phyloP scores from a whole-genome alignment of 2,329 filamentous ascomycete species.

The Endocalyx cinctus region DNA sequence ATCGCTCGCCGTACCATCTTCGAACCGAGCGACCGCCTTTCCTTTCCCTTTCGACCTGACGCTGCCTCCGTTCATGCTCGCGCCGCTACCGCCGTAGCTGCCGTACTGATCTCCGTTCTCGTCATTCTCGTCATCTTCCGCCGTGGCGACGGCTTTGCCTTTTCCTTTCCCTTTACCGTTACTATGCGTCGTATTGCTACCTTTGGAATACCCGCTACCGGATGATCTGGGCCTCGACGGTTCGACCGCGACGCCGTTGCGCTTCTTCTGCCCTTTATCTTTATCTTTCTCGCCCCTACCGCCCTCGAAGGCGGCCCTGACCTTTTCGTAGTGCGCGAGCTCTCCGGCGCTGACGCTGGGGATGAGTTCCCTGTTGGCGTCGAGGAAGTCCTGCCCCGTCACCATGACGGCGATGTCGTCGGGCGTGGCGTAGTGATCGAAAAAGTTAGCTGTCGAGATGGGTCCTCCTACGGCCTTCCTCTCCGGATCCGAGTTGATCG shows the following conservation, averaged over 20 bases:
- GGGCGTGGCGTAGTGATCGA: conserved; percentile 81
- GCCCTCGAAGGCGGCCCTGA: conserved; percentile 79
- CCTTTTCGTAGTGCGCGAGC: conserved; percentile 82
- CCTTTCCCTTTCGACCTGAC: conserved; percentile 49
- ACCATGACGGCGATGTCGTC: conserved; percentile 86
- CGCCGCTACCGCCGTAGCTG: conserved; percentile 22
- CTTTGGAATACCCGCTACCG: conserved; percentile 2
- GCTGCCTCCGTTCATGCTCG: conserved; percentile 20
- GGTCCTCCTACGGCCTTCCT: conserved; percentile 38
- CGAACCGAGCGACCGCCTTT: conserved; percentile 48
- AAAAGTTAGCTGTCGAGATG: conserved; percentile 88
- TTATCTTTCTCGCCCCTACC: conserved; percentile 41
- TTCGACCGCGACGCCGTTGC: no score
- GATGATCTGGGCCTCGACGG: conserved; percentile 18
- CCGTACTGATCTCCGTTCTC: conserved; percentile 22
- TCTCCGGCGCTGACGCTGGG: conserved; percentile 91
- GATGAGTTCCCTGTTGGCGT: conserved; percentile 80
- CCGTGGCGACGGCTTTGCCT: conserved; percentile 30
- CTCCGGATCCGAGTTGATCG: conserved; percentile 53
- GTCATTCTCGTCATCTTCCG: conserved; percentile 26
- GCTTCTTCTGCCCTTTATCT: no score
- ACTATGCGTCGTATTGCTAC: no score
- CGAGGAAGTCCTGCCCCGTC: conserved; percentile 79
- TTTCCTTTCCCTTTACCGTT: conserved; percentile 34
- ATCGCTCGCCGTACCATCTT: conserved; percentile 50